Percentiles rank a stretch among this genome's conserved stretches.
Evolutionary conservation across 2,329 filamentous ascomycete genomes (phyloP).

Genomic region (Alternaria infectoria): DNA sequence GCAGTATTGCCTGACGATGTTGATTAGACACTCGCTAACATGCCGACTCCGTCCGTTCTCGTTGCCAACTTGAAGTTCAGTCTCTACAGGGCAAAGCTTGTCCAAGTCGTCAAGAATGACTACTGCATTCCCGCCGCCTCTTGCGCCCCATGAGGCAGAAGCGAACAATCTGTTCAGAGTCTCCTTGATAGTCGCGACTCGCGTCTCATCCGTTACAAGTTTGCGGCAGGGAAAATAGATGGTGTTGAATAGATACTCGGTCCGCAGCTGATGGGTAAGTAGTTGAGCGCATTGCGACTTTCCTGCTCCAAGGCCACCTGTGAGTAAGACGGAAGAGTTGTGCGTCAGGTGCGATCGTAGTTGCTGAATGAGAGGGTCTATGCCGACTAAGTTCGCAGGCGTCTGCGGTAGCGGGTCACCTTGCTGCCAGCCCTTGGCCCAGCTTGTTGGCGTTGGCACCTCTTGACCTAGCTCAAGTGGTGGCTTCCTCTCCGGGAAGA

Average conservation of each 20-base stretch:
- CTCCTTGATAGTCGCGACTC: slow-evolving; percentile 90
- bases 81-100: slow-evolving; percentile 89
- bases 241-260: slow-evolving; percentile 77
- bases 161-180: slow-evolving; percentile 84
- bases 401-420: slow-evolving; percentile 61
- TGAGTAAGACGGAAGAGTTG: slow-evolving; percentile 86
- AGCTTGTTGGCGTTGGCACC: slow-evolving; percentile 68
- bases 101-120: slow-evolving; percentile 94
- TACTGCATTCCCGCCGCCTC: slow-evolving; percentile 80
- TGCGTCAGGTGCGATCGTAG: slow-evolving; percentile 79
- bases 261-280: slow-evolving; percentile 74
- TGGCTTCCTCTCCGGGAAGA: slow-evolving; percentile 77
- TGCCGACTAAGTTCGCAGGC: slow-evolving; percentile 76
- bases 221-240: slow-evolving; percentile 87
- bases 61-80: slow-evolving; percentile 89
- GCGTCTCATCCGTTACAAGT: slow-evolving; percentile 87
- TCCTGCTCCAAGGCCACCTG: slow-evolving; percentile 86
- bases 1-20: slow-evolving; percentile 84
- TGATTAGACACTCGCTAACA: slow-evolving; percentile 85
- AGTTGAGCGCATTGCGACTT: slow-evolving; percentile 83
- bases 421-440: slow-evolving; percentile 56
- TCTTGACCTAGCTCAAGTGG: slow-evolving; percentile 78
- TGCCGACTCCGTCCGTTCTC: slow-evolving; percentile 93
- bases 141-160: slow-evolving; percentile 87
- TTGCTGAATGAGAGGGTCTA: slow-evolving; percentile 76